Evolutionary conservation across 1,139 yeast species (phyloP).

Genomic region (Saccharomyces hybrid): DNA sequence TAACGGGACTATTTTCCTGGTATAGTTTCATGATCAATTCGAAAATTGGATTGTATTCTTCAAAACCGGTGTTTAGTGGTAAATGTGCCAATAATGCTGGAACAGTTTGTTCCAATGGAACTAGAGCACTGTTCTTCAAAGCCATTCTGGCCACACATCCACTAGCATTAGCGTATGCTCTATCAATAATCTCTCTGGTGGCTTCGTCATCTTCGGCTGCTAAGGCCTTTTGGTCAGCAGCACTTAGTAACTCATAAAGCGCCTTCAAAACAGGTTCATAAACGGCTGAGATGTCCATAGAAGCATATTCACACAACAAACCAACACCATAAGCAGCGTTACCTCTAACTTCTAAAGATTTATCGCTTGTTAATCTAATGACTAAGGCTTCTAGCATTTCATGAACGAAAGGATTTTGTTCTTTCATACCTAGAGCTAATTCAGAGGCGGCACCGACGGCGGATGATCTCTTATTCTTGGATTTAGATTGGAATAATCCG

Average conservation of each 20-base stretch:
- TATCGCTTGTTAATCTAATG: constrained; percentile 64
- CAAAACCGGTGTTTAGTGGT: constrained; percentile 83
- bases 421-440: constrained; percentile 68
- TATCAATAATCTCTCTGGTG: constrained; percentile 68
- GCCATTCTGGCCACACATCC: constrained; percentile 96
- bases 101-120: constrained; percentile 75
- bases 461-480: constrained; percentile 69
- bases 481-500: constrained; percentile 54
- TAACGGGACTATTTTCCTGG: constrained; percentile 51
- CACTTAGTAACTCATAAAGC: constrained; percentile 69
- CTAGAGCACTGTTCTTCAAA: constrained; percentile 58
- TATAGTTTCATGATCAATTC: constrained; percentile 67
- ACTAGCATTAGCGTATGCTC: constrained; percentile 89
- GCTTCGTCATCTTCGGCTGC: constrained; percentile 65
- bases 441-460: constrained; percentile 91
- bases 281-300: constrained; percentile 51
- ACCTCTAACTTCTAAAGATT: constrained; percentile 84
- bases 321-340: constrained; percentile 97
- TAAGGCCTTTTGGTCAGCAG: constrained; percentile 62
- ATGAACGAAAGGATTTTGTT: constrained; percentile 56
- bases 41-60: constrained; percentile 89
- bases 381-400: constrained; percentile 66
- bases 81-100: constrained; percentile 70
- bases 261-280: constrained; percentile 68
- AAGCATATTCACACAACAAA: constrained; percentile 56